phyloP scores from a whole-genome alignment of 257 asterid species.

The Jacaranda mimosifolia region DNA sequence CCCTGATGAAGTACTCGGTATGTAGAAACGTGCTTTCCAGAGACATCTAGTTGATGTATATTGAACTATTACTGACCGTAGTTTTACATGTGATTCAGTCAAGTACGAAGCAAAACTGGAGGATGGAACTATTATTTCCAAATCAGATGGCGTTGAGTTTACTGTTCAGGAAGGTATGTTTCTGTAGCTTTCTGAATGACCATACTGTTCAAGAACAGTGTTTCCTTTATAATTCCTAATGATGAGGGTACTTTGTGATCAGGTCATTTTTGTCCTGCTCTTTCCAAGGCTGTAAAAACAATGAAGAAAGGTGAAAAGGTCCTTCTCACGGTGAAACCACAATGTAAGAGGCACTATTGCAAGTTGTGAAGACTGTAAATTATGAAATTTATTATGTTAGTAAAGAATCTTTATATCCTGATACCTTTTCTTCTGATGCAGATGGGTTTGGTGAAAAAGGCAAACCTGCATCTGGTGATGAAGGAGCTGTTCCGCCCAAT shows the following conservation, averaged over 20 bases:
- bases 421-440: conserved; percentile 26
- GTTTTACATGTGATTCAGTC: conserved; percentile 42
- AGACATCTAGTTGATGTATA: not conserved
- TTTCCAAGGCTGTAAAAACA: conserved; percentile 73
- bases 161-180: conserved; percentile 55
- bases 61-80: not conserved
- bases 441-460: conserved; percentile 83
- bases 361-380: not conserved
- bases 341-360: conserved; percentile 52
- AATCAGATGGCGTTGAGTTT: conserved; percentile 59
- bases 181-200: conserved; percentile 29
- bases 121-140: conserved; percentile 59
- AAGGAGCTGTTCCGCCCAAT: conserved; percentile 66
- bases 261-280: conserved; percentile 79
- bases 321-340: conserved; percentile 71
- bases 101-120: conserved; percentile 66
- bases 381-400: not conserved
- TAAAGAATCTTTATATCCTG: not conserved
- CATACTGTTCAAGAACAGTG: not conserved
- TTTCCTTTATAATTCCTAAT: not conserved
- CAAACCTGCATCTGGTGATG: conserved; percentile 57
- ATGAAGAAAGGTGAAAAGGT: conserved; percentile 85
- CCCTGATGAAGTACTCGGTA: conserved; percentile 72
- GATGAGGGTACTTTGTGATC: conserved; percentile 13
- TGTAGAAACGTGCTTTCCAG: not conserved